These are phyloP conservation scores for Pseudogymnoascus sp. DNA, from an alignment of 2,329 filamentous ascomycete species.

Conservation along the genomic window DNA sequence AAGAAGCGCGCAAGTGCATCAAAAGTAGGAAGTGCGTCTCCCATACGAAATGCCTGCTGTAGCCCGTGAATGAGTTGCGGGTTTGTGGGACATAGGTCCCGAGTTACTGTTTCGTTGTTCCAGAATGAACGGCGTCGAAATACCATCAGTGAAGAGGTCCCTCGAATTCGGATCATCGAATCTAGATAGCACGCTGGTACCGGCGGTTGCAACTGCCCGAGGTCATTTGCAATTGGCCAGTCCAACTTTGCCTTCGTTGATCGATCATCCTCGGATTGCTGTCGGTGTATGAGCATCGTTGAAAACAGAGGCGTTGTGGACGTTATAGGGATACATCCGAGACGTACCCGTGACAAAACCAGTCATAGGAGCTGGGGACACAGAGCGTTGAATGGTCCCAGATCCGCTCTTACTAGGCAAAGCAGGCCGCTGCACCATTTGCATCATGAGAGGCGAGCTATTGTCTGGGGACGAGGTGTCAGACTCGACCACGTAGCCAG, in stretches of 20 bases:
- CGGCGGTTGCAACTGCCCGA: background rate
- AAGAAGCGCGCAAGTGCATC: conserved; percentile 3
- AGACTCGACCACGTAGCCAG: conserved; percentile 28
- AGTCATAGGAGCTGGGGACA: conserved; percentile 40
- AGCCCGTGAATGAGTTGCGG: conserved; percentile 1
- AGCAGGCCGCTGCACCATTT: conserved; percentile 28
- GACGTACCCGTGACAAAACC: conserved; percentile 42
- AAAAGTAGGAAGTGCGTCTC: background rate
- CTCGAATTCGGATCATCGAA: background rate
- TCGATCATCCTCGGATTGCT: conserved; percentile 28
- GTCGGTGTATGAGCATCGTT: conserved; percentile 30
- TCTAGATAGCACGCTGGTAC: background rate
- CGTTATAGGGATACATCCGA: conserved; percentile 29
- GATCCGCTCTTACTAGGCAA: conserved; percentile 31
- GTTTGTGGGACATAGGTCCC: background rate
- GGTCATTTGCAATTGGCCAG: background rate
- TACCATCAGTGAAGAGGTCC: conserved; percentile 8
- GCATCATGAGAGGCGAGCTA: conserved; percentile 18
- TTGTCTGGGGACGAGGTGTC: conserved; percentile 19
- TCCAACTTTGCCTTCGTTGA: background rate
- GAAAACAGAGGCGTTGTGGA: conserved; percentile 27
- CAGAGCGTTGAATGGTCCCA: conserved; percentile 25
- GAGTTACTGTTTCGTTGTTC: background rate
- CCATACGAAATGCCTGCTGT: conserved; percentile 3
- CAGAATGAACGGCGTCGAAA: background rate